Evolutionary conservation across 2,329 filamentous ascomycete genomes (phyloP), one percentile per base, ranked within the genome.

Genomic region (Plenodomus tracheiphilus): DNA sequence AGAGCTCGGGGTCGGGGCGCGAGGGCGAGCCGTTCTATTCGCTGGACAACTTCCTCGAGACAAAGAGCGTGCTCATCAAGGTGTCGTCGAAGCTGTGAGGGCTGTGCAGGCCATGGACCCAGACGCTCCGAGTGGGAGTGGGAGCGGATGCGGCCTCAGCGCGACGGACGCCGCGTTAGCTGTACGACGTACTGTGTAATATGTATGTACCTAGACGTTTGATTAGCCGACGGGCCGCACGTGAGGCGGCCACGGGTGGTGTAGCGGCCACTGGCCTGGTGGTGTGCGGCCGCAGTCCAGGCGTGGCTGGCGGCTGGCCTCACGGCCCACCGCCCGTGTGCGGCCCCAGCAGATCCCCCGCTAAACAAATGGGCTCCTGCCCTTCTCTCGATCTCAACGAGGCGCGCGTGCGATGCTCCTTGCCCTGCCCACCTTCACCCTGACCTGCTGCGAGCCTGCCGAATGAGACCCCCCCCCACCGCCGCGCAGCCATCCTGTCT

Each of bases 11-110:
- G 0, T 58, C 62, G 17, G 71, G 72, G 3, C 60, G 71, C 22
- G 72, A 75, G 47, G 64, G 70, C 1, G 62, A 65, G 51, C 61
- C 65, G 13, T 8, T 49, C 34, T 66, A 68, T 49, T 58, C 61
- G 2, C 37, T 71, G 40, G 54, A 67, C 53, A 69, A 70, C 53
- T 72, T 65, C 44, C 49, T 70, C 15, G 67, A 72, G 58, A 69
- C 60, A 16, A 71, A 72, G 62, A 57, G 54, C 4, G 65, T 72
- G 2, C 35, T 66, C 43, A 68, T 72, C 48, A 67, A 66, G 56
- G 47, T 70, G 17, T 51, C 47, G 6, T 62, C 42, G 25, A 51
- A 18, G 30, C 18, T 37, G n/a, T n/a, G n/a, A n/a, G n/a, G n/a
- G n/a, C n/a, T n/a, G n/a, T n/a, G n/a, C n/a, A n/a, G n/a, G n/a